Conservation (phyloP, 2,329 filamentous ascomycete species). For the Alternaria ethzedia region DNA sequence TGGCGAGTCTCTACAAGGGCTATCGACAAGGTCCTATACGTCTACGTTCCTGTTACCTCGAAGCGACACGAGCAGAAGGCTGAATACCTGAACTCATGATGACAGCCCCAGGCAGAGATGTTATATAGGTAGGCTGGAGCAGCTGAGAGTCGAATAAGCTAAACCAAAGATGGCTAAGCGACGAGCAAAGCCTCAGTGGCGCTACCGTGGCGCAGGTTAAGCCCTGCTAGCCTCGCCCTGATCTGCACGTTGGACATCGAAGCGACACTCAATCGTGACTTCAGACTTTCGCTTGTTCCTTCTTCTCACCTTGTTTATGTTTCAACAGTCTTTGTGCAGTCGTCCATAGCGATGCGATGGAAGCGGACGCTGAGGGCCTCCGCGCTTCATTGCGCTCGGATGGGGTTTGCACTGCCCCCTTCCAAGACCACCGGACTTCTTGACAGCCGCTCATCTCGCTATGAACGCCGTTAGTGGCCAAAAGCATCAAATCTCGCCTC, state of each 20-base stretch:
- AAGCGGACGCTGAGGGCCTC: slow-evolving; percentile 1
- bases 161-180: background rate
- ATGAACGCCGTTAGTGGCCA: slow-evolving; percentile 6
- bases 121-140: background rate
- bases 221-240: background rate
- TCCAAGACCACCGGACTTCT: slow-evolving; percentile 14
- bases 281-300: background rate
- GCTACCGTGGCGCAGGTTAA: background rate
- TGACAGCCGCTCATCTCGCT: slow-evolving; percentile 12
- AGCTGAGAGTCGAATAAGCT: background rate
- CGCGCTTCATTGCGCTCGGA: slow-evolving; percentile 4
- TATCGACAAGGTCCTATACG: background rate
- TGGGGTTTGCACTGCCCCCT: slow-evolving; percentile 19
- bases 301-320: background rate
- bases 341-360: background rate
- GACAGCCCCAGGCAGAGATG: background rate
- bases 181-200: background rate
- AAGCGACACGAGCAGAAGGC: background rate
- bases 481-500: slow-evolving; percentile 1
- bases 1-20: background rate
- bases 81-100: background rate
- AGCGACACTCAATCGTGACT: background rate
- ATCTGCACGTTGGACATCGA: background rate
- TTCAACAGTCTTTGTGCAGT: background rate
- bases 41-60: background rate